phyloP scores from a whole-genome alignment of 106 monocot species.

The Platanthera guangdongensis region DNA sequence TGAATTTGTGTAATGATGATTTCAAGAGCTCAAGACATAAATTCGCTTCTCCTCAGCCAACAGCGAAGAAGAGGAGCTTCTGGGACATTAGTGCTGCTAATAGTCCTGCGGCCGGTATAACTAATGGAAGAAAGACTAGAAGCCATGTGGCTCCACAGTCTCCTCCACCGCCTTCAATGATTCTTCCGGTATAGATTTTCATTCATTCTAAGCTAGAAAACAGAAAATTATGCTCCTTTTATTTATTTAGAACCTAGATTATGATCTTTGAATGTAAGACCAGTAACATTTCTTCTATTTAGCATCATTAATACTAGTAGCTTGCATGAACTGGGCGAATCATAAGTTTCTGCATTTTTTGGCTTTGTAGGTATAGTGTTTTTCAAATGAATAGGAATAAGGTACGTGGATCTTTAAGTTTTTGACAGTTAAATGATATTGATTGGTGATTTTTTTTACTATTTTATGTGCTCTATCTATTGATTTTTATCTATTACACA shows the following conservation, averaged over 20 bases:
- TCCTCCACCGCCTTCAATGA: conserved; percentile 55
- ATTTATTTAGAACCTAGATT: neutral
- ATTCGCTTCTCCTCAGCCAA: conserved; percentile 48
- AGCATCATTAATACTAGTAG: no score
- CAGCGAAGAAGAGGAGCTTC: conserved; percentile 80
- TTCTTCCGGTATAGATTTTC: conserved; percentile 59
- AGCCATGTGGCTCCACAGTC: conserved; percentile 49
- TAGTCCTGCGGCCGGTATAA: conserved; percentile 49
- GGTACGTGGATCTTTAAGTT: no score
- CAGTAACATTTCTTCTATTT: neutral
- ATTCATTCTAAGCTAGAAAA: neutral
- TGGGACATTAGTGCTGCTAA: conserved; percentile 69
- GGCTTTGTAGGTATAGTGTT: no score
- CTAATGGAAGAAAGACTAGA: conserved; percentile 69
- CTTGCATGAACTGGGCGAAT: no score
- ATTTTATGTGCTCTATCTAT: no score
- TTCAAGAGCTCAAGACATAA: conserved; percentile 52
- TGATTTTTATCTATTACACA: neutral
- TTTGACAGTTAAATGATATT: no score
- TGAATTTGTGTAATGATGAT: conserved; percentile 10
- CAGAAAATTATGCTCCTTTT: neutral
- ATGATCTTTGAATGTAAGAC: neutral
- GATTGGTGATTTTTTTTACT: no score
- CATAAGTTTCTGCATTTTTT: no score
- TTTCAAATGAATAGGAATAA: no score